Evolutionary conservation across 2,329 filamentous ascomycete species (phyloP), one percentile per base, ranked within the genome.

Genomic region (Thermothelomyces thermophilus): DNA sequence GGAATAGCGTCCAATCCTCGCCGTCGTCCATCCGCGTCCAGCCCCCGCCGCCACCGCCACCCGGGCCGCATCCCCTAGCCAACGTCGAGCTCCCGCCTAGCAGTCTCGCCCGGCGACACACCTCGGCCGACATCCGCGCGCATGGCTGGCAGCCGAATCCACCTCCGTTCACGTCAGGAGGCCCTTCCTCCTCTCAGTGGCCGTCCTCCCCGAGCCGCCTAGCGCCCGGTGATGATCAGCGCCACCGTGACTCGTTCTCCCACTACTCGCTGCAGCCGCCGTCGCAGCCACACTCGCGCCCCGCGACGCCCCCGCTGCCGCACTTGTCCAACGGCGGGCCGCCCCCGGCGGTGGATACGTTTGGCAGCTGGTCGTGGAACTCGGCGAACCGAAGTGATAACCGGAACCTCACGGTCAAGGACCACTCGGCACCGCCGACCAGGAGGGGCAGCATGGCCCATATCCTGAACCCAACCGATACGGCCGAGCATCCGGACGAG

Each of bases 71-170:
- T 68, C 62, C 63, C 11, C 46, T 67, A 46, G 53, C 55, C 2
- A 50, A 53, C 22, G 36, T 52, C 8, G 52, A 54, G 28, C 39
- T 55, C 22, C 45, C 45, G 7, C 39, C 47, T 2, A 10, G 48
- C 42, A 54, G 47, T n/a, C 30, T 53, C 7, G 51, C 48, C 2
- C 51, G 48, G 13, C 45, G 48, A 54, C 93, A 98, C 68, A 98
- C 93, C 1, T 91, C 90, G 34, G 93, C 93, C 51, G 93, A 98
- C 65, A 97, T 98, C 59, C 84, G 93, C 46, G 85, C 90, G 60
- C 86, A 90, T 64, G 88, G 86, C 33, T 91, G 87, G 82, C 84
- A 83, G 55, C 75, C 74, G 7, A 74, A 69, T 42, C 70, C 73
- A 36, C 74, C 79, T 22, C 86, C 84, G 5, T 86, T 84, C 10